These are phyloP conservation scores for Rhypophila decipiens DNA, from an alignment of 495 filamentous ascomycete species.

Conservation along the genomic window DNA sequence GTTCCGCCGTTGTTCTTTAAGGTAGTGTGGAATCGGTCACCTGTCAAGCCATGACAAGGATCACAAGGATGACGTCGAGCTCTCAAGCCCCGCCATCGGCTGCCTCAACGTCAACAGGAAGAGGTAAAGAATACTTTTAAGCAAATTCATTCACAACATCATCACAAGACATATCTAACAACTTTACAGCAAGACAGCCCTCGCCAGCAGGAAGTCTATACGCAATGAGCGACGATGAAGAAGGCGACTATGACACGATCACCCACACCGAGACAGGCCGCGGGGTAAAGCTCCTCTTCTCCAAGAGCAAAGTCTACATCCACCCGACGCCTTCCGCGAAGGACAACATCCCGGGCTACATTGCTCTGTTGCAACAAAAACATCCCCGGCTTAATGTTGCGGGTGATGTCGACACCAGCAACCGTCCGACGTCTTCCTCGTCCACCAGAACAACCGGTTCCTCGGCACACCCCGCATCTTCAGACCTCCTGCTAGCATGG, in stretches of 20 bases:
- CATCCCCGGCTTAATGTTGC: slow-evolving; percentile 33
- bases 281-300: slow-evolving; percentile 92
- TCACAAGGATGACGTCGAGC: slow-evolving; percentile 17
- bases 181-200: slow-evolving; percentile 25
- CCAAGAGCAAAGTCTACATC: slow-evolving; percentile 99
- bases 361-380: slow-evolving; percentile 92
- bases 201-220: slow-evolving; percentile 92
- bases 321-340: slow-evolving; percentile 88
- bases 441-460: slow-evolving; percentile 27
- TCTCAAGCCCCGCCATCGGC: neutral
- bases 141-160: neutral
- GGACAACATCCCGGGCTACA: slow-evolving; percentile 95
- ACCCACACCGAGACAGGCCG: slow-evolving; percentile 70
- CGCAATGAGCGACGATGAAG: slow-evolving; percentile 93
- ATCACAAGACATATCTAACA: too few species aligned
- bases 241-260: slow-evolving; percentile 93
- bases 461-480: slow-evolving; percentile 35
- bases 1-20: too few species aligned
- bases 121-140: neutral
- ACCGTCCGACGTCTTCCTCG: slow-evolving; percentile 46
- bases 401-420: slow-evolving; percentile 7
- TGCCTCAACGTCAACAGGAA: slow-evolving; percentile 4
- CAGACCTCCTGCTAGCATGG: slow-evolving; percentile 86
- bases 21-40: too few species aligned
- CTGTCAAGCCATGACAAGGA: slow-evolving; percentile 20